Evolutionary conservation across 2,329 filamentous ascomycete genomes (phyloP), one percentile per base, ranked within the genome.

Genomic region (Stagonosporopsis vannaccii): DNA sequence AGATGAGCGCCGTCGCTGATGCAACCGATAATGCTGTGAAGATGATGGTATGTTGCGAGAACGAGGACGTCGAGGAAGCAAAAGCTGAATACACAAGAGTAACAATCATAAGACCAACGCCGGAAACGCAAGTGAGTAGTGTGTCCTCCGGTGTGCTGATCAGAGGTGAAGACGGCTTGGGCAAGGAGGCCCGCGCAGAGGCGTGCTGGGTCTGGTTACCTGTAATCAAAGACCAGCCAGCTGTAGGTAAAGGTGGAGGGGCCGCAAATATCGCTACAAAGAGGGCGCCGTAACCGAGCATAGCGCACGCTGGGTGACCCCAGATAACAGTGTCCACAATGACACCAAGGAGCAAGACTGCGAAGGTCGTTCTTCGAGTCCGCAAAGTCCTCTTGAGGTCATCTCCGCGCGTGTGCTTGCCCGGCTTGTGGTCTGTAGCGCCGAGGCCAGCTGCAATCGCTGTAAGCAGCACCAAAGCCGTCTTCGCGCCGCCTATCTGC

Each of bases 401-500:
- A 33, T 73, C 72, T 68, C 62, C 71, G 7, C 63, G 53, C 4
- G 67, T 66, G 45, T 75, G 69, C 32, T 72, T 75, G 23, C 70
- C 70, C 25, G 67, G 70, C 48, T 61, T 72, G 32, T 66, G 68
- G 30, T 72, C 69, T 11, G 72, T 57, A 23, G 63, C 60, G 19
- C 71, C 73, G 20, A 85, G 55, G 7, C 80, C 81, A 13, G 80
- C 78, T 7, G 81, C 77, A 2, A 78, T 61, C 7, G 80, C 78
- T 30, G 80, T 69, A 39, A 86, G 71, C 25, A 86, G 60, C 2
- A 81, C 60, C n/a, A 85, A 71, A 11, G 82, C 81, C n/a, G 82
- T 80, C 49, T 81, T 75, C 53, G 81, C 78, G 12, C 82, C 83
- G 8, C 84, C 85, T 12, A 87, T 69, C 53, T 85, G 80, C 59